Conservation (phyloP, 2,329 filamentous ascomycete species). For the Monosporascus sp. region DNA sequence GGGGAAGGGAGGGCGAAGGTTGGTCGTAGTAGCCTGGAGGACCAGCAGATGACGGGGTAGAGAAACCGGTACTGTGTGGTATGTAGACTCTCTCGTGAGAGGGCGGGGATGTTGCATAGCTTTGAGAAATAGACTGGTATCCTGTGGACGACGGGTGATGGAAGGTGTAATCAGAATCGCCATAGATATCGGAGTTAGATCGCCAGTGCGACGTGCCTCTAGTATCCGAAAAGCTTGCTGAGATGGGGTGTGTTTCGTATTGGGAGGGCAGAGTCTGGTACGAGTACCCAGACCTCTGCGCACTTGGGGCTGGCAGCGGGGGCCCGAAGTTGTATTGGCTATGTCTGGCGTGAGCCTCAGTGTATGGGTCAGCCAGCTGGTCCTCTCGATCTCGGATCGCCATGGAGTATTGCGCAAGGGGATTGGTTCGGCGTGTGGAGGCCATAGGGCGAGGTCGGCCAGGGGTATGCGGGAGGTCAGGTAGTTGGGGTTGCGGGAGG, state of each 20-base stretch:
- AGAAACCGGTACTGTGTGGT: not conserved
- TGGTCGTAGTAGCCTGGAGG: conserved; percentile 20
- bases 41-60: not conserved
- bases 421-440: too few species aligned
- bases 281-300: too few species aligned
- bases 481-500: conserved; percentile 21
- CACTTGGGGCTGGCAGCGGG: conserved; percentile 1
- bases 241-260: conserved; percentile 10
- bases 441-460: too few species aligned
- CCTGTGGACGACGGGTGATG: conserved; percentile 17
- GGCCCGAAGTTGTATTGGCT: conserved; percentile 1
- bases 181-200: not conserved
- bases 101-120: not conserved
- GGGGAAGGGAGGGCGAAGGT: not conserved
- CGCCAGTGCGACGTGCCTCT: not conserved
- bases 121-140: not conserved
- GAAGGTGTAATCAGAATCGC: not conserved
- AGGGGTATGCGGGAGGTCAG: conserved; percentile 10
- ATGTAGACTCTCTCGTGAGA: not conserved
- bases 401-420: too few species aligned
- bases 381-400: too few species aligned
- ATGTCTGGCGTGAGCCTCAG: too few species aligned
- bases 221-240: conserved; percentile 7
- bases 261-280: too few species aligned
- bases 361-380: too few species aligned